Percentiles rank a stretch among this genome's conserved stretches.
Evolutionary conservation across 768 basidiomycete genomes (phyloP).

Genomic region (Jaapia argillacea): DNA sequence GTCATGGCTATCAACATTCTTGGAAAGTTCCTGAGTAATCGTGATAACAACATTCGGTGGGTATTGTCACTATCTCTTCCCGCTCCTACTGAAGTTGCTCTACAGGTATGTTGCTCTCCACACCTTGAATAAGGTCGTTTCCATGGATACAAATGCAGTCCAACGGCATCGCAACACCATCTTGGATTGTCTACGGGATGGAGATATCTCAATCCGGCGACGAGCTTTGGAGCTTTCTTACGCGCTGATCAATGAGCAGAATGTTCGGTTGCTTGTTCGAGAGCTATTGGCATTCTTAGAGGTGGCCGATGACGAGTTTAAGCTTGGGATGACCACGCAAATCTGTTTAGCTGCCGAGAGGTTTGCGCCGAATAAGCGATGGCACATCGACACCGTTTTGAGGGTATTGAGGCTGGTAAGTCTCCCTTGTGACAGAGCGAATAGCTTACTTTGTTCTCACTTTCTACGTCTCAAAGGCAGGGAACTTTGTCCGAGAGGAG

Average conservation of each 20-base stretch:
- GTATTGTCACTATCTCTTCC: slow-evolving; percentile 11
- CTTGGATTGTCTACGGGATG: slow-evolving; percentile 98
- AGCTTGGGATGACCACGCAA: slow-evolving; percentile 95
- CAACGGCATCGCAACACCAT: slow-evolving; percentile 97
- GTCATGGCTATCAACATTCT: slow-evolving; percentile 99
- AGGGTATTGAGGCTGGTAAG: slow-evolving; percentile 84
- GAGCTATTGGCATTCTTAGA: slow-evolving; percentile 95
- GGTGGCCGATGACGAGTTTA: slow-evolving; percentile 98
- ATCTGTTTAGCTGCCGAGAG: slow-evolving; percentile 92
- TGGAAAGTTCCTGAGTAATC: slow-evolving; percentile 94
- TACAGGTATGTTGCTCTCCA: slow-evolving; percentile 92
- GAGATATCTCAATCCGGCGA: slow-evolving; percentile 95
- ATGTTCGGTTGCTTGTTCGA: slow-evolving; percentile 84
- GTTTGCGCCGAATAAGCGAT: slow-evolving; percentile 94
- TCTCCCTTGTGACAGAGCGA: slow-evolving; percentile 10
- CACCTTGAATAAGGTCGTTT: slow-evolving; percentile 95
- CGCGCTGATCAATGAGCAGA: slow-evolving; percentile 91
- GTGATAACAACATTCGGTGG: slow-evolving; percentile 97
- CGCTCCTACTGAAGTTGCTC: background rate
- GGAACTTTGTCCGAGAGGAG: slow-evolving; percentile 96
- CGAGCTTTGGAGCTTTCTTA: slow-evolving; percentile 96
- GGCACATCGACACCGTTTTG: slow-evolving; percentile 98
- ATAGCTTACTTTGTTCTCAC: background rate
- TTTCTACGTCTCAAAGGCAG: too few species aligned
- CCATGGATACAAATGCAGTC: slow-evolving; percentile 96